A percentile compares a stretch with the other conserved stretches of the same genome.
Evolutionary conservation across 1,139 yeast species (phyloP).

Genomic region (Ogataea hybrid): DNA sequence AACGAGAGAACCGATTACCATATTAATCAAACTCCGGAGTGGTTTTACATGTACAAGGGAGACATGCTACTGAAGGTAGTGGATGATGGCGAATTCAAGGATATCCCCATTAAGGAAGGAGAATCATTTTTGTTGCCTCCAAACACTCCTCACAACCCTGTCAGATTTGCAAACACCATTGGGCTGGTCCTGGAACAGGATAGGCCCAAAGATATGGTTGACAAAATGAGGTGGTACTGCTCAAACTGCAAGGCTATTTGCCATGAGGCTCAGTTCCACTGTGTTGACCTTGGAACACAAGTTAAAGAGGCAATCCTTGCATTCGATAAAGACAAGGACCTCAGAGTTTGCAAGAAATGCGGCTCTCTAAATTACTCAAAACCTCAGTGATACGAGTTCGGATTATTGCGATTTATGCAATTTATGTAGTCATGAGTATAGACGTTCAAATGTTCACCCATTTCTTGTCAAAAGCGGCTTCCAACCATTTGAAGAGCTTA

Average conservation of each 20-base stretch:
- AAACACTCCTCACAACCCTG: conserved; percentile 88
- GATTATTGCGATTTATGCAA: background rate
- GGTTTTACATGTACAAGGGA: conserved; percentile 87
- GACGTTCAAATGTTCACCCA: conserved; percentile 31
- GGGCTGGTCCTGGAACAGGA: conserved; percentile 96
- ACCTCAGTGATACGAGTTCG: conserved; percentile 38
- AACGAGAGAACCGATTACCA: conserved; percentile 93
- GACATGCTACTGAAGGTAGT: conserved; percentile 82
- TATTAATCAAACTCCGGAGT: conserved; percentile 91
- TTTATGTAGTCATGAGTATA: background rate
- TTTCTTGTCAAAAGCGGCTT: conserved; percentile 60
- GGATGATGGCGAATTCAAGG: conserved; percentile 75
- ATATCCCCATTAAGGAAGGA: conserved; percentile 76
- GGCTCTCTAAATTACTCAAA: conserved; percentile 66
- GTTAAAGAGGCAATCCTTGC: conserved; percentile 77
- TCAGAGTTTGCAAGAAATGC: conserved; percentile 73
- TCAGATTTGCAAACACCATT: conserved; percentile 78
- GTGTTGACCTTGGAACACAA: conserved; percentile 85
- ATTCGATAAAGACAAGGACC: conserved; percentile 61
- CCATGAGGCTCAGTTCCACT: conserved; percentile 69
- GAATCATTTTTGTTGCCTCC: conserved; percentile 84
- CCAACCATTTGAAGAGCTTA: conserved; percentile 69
- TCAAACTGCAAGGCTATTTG: conserved; percentile 60
- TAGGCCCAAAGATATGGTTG: conserved; percentile 60
- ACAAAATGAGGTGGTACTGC: conserved; percentile 75